A percentile compares a stretch with the other conserved stretches of the same genome.
Evolutionary conservation across 2,329 filamentous ascomycete species (phyloP).

Genomic region (Beauveria sp.): DNA sequence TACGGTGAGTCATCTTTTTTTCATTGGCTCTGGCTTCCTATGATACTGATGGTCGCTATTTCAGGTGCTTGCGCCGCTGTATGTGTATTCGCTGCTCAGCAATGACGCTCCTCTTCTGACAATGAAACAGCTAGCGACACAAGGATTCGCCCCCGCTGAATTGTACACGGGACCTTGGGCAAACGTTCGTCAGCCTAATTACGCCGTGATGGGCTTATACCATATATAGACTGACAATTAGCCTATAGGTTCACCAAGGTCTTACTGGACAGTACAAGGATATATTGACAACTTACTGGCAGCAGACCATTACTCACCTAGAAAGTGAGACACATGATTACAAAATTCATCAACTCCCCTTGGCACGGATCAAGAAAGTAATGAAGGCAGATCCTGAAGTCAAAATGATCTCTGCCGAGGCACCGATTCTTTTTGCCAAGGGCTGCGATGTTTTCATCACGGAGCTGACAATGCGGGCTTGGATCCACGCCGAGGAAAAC

Average conservation of each 20-base stretch:
- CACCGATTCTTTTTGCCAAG: constrained; percentile 95
- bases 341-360: constrained; percentile 91
- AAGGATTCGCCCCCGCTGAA: constrained; percentile 86
- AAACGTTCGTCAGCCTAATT: constrained; percentile 56
- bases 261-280: constrained; percentile 89
- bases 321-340: constrained; percentile 96
- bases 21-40: not conserved
- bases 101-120: constrained; percentile 20
- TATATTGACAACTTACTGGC: constrained; percentile 98
- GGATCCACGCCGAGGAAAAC: constrained; percentile 99
- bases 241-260: constrained; percentile 81
- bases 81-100: constrained; percentile 15
- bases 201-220: not conserved
- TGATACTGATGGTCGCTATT: constrained; percentile 19
- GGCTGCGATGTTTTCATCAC: constrained; percentile 99
- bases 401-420: constrained; percentile 99
- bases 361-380: constrained; percentile 99
- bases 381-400: constrained; percentile 99
- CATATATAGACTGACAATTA: not conserved
- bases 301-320: constrained; percentile 92
- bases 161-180: constrained; percentile 92
- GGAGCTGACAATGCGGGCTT: constrained; percentile 96
- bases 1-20: constrained; percentile 52
- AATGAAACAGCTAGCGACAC: constrained; percentile 63
- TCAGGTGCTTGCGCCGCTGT: constrained; percentile 42